Percentiles rank a stretch among this genome's conserved stretches.
Conservation (phyloP, 2,329 filamentous ascomycete species). For the Blastomyces percursus region DNA sequence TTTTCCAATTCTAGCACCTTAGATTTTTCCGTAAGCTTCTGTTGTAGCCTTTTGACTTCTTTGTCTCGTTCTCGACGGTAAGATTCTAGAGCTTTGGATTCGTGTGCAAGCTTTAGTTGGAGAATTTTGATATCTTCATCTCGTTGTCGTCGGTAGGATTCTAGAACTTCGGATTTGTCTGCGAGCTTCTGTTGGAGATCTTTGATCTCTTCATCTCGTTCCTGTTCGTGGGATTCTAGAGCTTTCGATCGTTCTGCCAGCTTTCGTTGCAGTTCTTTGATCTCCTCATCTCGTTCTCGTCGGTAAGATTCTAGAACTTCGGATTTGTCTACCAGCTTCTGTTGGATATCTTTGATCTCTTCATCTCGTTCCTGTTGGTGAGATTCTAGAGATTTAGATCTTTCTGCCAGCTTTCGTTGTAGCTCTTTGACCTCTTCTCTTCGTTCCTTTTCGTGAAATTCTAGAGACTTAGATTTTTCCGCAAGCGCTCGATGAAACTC, state of each 20-base stretch:
- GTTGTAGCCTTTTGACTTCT: no score
- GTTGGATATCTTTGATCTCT: background rate
- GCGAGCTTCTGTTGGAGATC: background rate
- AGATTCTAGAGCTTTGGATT: background rate
- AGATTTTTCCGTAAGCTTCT: background rate
- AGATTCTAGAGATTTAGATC: background rate
- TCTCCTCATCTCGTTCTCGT: background rate
- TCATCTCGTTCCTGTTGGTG: background rate
- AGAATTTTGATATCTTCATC: background rate
- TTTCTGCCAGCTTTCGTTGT: background rate
- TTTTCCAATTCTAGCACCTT: no score
- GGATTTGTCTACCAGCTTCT: background rate
- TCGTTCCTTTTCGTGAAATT: background rate
- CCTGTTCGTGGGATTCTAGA: background rate
- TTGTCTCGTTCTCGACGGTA: no score
- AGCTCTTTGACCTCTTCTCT: background rate
- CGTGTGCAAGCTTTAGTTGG: no score
- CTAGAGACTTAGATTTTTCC: background rate
- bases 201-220: background rate
- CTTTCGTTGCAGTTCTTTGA: background rate
- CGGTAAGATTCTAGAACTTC: background rate
- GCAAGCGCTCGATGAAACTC: background rate
- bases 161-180: background rate
- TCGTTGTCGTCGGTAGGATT: background rate
- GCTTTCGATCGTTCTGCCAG: background rate